Evolutionary conservation across 2,329 filamentous ascomycete species (phyloP).

Genomic region (Calonectria multiphialidica): DNA sequence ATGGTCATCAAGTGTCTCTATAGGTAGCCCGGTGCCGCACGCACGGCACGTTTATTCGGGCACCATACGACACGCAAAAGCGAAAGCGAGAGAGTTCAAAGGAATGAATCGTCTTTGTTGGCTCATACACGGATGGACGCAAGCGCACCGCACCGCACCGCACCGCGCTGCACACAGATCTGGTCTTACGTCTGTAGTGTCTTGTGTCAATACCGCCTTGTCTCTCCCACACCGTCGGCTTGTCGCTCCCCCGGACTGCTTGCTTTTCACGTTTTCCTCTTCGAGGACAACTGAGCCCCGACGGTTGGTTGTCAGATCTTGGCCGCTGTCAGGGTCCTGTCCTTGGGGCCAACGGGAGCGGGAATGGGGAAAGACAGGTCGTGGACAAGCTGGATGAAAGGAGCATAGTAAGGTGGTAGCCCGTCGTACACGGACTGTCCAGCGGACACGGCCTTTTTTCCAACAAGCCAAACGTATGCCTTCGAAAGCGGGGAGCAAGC

Average conservation of each 20-base stretch:
- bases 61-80: not conserved
- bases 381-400: conserved; percentile 35
- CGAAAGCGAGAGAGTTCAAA: conserved; percentile 1
- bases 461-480: conserved; percentile 13
- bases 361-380: conserved; percentile 37
- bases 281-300: conserved; percentile 29
- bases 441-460: conserved; percentile 36
- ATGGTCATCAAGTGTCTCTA: not conserved
- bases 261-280: conserved; percentile 37
- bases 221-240: conserved; percentile 14
- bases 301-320: conserved; percentile 38
- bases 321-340: conserved; percentile 34
- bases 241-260: conserved; percentile 26
- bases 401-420: conserved; percentile 44
- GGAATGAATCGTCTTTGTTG: conserved; percentile 14
- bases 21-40: not conserved
- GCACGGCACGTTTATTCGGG: not conserved
- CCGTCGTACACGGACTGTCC: conserved; percentile 41
- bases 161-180: conserved; percentile 12
- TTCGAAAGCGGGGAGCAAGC: conserved; percentile 20
- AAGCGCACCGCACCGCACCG: conserved; percentile 16
- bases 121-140: conserved; percentile 15
- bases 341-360: conserved; percentile 30
- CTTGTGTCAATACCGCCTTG: conserved; percentile 9
- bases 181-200: conserved; percentile 15